Conservation (phyloP, 2,329 filamentous ascomycete species). For the Nemania diffusa region DNA sequence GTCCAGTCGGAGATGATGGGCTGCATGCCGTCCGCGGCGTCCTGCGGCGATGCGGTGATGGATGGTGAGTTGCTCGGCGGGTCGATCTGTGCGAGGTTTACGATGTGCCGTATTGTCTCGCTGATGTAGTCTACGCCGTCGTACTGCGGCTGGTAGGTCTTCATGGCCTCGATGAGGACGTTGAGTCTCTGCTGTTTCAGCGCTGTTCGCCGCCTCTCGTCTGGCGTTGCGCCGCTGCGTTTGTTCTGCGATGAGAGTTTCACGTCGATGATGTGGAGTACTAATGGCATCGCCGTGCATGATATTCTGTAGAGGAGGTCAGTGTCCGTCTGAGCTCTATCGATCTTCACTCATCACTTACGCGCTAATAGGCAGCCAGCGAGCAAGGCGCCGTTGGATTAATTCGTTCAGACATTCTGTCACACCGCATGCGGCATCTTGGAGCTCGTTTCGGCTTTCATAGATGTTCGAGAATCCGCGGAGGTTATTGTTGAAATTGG, state of each 20-base stretch:
- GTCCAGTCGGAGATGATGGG: slow-evolving; percentile 54
- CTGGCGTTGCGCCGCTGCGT: slow-evolving; percentile 30
- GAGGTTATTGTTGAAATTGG: slow-evolving; percentile 47
- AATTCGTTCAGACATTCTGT: slow-evolving; percentile 60
- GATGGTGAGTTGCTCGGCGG: slow-evolving; percentile 36
- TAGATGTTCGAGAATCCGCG: slow-evolving; percentile 53
- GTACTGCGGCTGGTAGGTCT: slow-evolving; percentile 58
- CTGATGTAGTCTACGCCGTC: slow-evolving; percentile 59
- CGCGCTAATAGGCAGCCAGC: slow-evolving; percentile 61
- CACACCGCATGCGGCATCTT: slow-evolving; percentile 56
- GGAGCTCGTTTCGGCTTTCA: slow-evolving; percentile 56
- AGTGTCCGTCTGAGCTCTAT: slow-evolving; percentile 2
- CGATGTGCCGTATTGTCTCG: slow-evolving; percentile 56
- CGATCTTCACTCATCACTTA: slow-evolving; percentile 43
- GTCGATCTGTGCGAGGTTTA: slow-evolving; percentile 55
- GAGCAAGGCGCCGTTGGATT: slow-evolving; percentile 56
- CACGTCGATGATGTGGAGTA: slow-evolving; percentile 53
- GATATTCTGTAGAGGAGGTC: slow-evolving; percentile 44
- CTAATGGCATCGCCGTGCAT: slow-evolving; percentile 52
- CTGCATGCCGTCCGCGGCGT: slow-evolving; percentile 29
- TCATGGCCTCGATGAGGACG: slow-evolving; percentile 59
- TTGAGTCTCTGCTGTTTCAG: slow-evolving; percentile 57
- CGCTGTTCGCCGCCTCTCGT: slow-evolving; percentile 50
- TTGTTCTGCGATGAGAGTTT: slow-evolving; percentile 49
- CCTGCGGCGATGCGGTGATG: not conserved